Evolutionary conservation across 495 filamentous ascomycete genomes (phyloP), one percentile per base, ranked within the genome.

Genomic region (Aspergillus wentii): DNA sequence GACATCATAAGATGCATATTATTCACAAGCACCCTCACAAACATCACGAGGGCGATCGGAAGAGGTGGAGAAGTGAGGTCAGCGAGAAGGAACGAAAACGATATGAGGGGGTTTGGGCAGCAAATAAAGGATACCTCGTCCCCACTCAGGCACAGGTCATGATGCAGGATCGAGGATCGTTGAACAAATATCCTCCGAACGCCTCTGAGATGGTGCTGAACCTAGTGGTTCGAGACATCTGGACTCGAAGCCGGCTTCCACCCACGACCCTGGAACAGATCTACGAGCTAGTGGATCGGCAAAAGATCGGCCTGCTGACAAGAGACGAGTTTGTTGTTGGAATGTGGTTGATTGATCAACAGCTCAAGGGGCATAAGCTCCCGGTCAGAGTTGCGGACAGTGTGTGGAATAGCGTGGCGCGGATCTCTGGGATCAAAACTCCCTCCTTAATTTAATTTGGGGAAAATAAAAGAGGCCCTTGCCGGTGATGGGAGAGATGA

Each of bases 81-180:
- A 86, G 85, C 0, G 76, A 83, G 40, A 63, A 79, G 7, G 87
- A 96, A 51, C 74, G 88, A 25, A 88, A 86, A 49, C 72, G 91
- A n/a, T 97, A 97, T 51, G 92, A 97, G 62, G 94, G 88, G 4
- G 82, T 98, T 3, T 98, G 89, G 88, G 92, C 94, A 17, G 89
- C 88, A 13, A 97, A 98, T 51, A 78, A 78, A 41, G 91, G 89
- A 0, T 38, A 90, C n/a, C 61, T 74, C 17, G 59, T 78, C 33
- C 46, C 54, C 26, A 36, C 43, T 4, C 33, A 44, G 33, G 30
- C 19, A 35, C 27, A 37, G 19, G 21, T 49, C 19, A 32, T 27
- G 23, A 20, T 19, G 18, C 40, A 38, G 15, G 14, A 13, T n/a
- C 15, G 43, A 15, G 19, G 14, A 4, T 31, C 41, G 2, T 23